Percentiles rank a stretch among this genome's conserved stretches.
phyloP scores from a whole-genome alignment of 2,329 filamentous ascomycete species.

The Verticillium albo-atrum region DNA sequence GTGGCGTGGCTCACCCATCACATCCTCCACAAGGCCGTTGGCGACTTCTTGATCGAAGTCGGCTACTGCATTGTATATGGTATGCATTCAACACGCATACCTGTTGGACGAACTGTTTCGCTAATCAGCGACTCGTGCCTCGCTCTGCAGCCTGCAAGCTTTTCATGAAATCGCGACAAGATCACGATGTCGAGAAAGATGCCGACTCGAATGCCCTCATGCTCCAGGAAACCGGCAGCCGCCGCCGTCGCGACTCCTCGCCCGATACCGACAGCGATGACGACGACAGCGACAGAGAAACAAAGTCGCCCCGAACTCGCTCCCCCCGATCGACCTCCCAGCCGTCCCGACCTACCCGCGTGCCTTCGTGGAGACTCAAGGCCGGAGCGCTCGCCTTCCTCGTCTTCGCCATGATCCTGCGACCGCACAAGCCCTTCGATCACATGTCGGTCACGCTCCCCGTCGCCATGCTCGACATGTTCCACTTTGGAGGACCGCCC shows the following conservation, averaged over 20 bases:
- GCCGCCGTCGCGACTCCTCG: background rate
- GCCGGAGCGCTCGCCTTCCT: constrained; percentile 15
- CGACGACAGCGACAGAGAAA: background rate
- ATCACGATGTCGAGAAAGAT: background rate
- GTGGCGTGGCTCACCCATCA: constrained; percentile 18
- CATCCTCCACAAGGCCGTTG: constrained; percentile 16
- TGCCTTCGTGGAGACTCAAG: constrained; percentile 5
- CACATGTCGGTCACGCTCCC: constrained; percentile 26
- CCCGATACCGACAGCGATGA: background rate
- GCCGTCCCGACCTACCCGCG: background rate
- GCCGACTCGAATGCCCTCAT: background rate
- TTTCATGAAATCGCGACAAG: background rate
- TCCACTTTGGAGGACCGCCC: constrained; percentile 5
- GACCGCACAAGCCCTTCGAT: constrained; percentile 24
- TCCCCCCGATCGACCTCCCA: background rate
- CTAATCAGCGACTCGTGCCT: background rate
- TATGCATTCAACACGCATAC: constrained; percentile 5
- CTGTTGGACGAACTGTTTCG: background rate
- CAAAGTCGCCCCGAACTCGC: background rate
- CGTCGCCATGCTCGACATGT: constrained; percentile 21
- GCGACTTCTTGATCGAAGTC: constrained; percentile 14
- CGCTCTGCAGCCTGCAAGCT: background rate
- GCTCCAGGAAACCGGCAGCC: background rate
- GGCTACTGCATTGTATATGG: constrained; percentile 16
- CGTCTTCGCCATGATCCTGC: constrained; percentile 14